phyloP scores from a whole-genome alignment of 2,329 filamentous ascomycete species.

The Cladosporium sp. region DNA sequence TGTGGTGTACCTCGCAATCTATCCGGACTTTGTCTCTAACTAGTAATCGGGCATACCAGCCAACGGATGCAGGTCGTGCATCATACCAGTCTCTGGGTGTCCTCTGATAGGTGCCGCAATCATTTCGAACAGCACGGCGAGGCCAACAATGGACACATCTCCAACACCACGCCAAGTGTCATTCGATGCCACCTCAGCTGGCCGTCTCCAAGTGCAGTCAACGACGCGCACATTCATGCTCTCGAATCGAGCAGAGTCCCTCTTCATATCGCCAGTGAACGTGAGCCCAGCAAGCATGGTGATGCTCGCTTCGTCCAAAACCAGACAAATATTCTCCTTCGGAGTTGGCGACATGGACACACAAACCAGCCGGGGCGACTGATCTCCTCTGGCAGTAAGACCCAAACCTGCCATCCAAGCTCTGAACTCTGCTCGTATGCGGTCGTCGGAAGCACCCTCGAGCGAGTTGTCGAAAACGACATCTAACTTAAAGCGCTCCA shows the following conservation, averaged over 20 bases:
- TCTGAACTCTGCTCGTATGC: not conserved
- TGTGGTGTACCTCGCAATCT: no score
- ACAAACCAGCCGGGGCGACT: not conserved
- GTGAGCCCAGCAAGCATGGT: not conserved
- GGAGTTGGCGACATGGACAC: not conserved
- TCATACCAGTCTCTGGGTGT: not conserved
- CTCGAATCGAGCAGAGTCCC: not conserved
- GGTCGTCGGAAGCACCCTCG: conserved; percentile 12
- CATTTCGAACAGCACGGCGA: not conserved
- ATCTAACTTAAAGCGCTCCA: conserved; percentile 6
- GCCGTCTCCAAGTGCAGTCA: conserved; percentile 4
- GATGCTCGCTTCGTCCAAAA: conserved; percentile 1
- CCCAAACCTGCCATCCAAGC: conserved; percentile 3
- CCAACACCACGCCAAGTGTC: conserved; percentile 2
- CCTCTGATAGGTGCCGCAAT: not conserved
- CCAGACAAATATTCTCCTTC: conserved; percentile 11
- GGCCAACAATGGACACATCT: not conserved
- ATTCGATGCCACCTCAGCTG: not conserved
- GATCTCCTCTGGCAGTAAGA: not conserved
- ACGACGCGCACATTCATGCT: not conserved
- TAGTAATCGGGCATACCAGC: conserved; percentile 5
- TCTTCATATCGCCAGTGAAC: not conserved
- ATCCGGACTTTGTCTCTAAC: not conserved
- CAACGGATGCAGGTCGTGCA: conserved; percentile 6
- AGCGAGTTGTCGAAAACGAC: not conserved